Conservation (phyloP, 148 eudicot genomes). For the Rhododendron ferrugineum region DNA sequence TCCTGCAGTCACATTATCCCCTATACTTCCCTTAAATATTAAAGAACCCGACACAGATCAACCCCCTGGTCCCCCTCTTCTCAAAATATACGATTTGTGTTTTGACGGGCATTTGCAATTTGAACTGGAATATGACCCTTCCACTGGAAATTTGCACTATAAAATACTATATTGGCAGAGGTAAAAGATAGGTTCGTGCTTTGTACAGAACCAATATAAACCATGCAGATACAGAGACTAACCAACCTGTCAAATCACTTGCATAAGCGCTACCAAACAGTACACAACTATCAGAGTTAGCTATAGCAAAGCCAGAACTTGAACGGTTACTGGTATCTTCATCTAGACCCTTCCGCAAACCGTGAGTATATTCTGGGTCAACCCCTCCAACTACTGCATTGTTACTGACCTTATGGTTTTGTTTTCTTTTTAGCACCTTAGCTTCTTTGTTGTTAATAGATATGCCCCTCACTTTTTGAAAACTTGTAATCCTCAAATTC, state of each 20-base stretch:
- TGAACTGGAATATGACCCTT: conserved; percentile 1
- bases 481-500: conserved; percentile 60
- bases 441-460: conserved; percentile 61
- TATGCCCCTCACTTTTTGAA: conserved; percentile 43
- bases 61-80: too few species aligned
- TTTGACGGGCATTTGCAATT: background rate
- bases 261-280: conserved; percentile 72
- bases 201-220: background rate
- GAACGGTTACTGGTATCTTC: conserved; percentile 92
- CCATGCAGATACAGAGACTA: background rate
- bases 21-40: too few species aligned
- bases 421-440: conserved; percentile 67
- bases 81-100: too few species aligned
- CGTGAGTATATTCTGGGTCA: conserved; percentile 34
- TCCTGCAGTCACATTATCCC: too few species aligned
- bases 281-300: conserved; percentile 85
- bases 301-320: conserved; percentile 91
- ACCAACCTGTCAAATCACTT: background rate
- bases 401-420: conserved; percentile 23
- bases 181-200: background rate
- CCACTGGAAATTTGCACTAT: background rate
- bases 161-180: background rate
- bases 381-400: conserved; percentile 23
- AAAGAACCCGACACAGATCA: too few species aligned
- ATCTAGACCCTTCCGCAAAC: conserved; percentile 44